Conservation (phyloP, 306 rosid genomes). For the Gastrolobium villosum region DNA sequence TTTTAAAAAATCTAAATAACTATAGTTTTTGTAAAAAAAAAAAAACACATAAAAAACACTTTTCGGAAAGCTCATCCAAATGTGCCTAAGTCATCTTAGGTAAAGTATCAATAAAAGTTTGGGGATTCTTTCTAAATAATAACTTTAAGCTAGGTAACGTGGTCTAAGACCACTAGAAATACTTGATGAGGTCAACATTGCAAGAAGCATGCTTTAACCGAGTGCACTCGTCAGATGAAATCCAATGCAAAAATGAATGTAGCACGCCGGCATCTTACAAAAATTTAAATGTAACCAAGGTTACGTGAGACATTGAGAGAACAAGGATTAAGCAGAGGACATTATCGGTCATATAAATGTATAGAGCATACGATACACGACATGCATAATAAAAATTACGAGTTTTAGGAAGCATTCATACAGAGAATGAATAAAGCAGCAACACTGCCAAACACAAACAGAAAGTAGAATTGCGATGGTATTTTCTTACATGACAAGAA, state of each 20-base stretch:
- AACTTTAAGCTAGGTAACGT: neutral
- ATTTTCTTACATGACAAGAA: slow-evolving; percentile 49
- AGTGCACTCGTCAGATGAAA: neutral
- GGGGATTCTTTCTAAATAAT: neutral
- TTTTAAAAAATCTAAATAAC: no score
- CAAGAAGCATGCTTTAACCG: neutral
- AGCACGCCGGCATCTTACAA: neutral
- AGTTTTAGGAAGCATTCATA: neutral
- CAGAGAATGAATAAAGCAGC: slow-evolving; percentile 38
- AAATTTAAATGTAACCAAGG: neutral
- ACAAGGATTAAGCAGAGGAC: neutral
- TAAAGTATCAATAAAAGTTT: neutral
- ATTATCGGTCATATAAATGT: slow-evolving; percentile 1
- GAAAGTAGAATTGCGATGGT: slow-evolving; percentile 29
- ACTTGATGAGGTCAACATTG: neutral
- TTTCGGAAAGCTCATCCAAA: no score
- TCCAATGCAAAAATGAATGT: neutral
- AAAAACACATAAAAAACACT: no score
- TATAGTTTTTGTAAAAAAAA: no score
- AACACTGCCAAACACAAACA: slow-evolving; percentile 36
- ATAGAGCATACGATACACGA: slow-evolving; percentile 15
- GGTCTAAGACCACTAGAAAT: neutral
- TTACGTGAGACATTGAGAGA: slow-evolving; percentile 3
- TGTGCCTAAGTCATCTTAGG: no score
- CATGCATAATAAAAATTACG: slow-evolving; percentile 31